Percentiles rank a stretch among this genome's conserved stretches.
phyloP scores from a whole-genome alignment of 768 basidiomycete genomes.

The Coprinopsis marcescibilis region DNA sequence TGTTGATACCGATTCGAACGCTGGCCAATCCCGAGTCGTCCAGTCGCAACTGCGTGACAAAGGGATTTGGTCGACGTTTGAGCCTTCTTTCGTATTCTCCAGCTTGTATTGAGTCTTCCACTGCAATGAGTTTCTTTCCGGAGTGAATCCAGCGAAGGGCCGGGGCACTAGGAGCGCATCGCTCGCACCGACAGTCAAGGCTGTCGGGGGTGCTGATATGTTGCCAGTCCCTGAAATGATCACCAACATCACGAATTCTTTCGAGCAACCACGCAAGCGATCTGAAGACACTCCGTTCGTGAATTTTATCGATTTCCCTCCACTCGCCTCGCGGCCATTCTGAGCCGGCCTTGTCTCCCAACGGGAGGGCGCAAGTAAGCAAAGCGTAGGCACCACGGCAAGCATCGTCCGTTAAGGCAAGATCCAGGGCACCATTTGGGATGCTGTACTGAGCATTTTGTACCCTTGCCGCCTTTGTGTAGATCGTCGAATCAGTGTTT shows the following conservation, averaged over 20 bases:
- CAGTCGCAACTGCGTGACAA: slow-evolving; percentile 77
- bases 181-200: slow-evolving; percentile 53
- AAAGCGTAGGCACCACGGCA: slow-evolving; percentile 76
- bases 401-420: slow-evolving; percentile 50
- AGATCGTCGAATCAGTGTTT: slow-evolving; percentile 7
- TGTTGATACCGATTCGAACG: slow-evolving; percentile 83
- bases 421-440: slow-evolving; percentile 47
- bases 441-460: slow-evolving; percentile 60
- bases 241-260: slow-evolving; percentile 70
- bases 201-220: slow-evolving; percentile 33
- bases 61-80: slow-evolving; percentile 80
- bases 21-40: slow-evolving; percentile 57
- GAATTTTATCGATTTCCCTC: slow-evolving; percentile 80
- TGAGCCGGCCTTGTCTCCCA: slow-evolving; percentile 60
- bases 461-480: slow-evolving; percentile 43
- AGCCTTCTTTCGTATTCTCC: slow-evolving; percentile 85
- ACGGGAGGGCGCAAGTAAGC: slow-evolving; percentile 69
- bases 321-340: slow-evolving; percentile 77
- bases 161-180: slow-evolving; percentile 80
- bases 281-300: slow-evolving; percentile 78
- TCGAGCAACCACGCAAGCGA: slow-evolving; percentile 84
- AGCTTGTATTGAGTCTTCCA: slow-evolving; percentile 83
- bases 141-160: slow-evolving; percentile 66
- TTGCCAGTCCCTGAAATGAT: slow-evolving; percentile 66
- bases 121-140: slow-evolving; percentile 56